Percentiles rank a stretch among this genome's conserved stretches.
Evolutionary conservation across 1,139 yeast genomes (phyloP).

Genomic region (Saccharomyces pastorianus): DNA sequence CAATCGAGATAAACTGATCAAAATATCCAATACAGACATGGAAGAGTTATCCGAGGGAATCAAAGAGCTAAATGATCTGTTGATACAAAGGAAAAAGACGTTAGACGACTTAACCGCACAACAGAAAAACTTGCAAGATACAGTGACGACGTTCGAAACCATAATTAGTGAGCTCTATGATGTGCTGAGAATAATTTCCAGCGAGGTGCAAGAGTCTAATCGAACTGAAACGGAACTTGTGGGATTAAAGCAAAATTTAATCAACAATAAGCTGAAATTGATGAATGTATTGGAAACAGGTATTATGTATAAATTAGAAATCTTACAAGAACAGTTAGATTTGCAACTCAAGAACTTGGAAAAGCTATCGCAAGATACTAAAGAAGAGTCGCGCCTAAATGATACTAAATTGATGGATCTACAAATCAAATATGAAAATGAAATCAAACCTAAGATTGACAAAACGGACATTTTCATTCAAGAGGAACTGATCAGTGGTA

Average conservation of each 20-base stretch:
- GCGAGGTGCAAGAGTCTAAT: conserved; percentile 28
- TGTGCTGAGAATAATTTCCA: conserved; percentile 23
- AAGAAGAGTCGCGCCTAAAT: conserved; percentile 9
- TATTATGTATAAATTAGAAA: conserved; percentile 18
- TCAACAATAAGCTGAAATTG: conserved; percentile 19
- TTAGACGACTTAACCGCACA: conserved; percentile 41
- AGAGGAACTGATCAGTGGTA: conserved; percentile 20
- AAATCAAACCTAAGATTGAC: conserved; percentile 20
- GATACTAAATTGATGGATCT: conserved; percentile 18
- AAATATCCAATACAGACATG: conserved; percentile 57
- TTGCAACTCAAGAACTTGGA: conserved; percentile 15
- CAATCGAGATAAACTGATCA: conserved; percentile 52
- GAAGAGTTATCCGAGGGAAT: conserved; percentile 48
- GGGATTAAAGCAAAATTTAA: conserved; percentile 22
- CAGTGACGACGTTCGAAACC: conserved; percentile 49
- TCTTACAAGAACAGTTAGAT: conserved; percentile 24
- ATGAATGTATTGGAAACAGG: conserved; percentile 18
- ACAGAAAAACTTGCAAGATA: conserved; percentile 44
- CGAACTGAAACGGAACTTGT: conserved; percentile 19
- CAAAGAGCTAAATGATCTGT: conserved; percentile 45
- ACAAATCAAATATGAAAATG: conserved; percentile 19
- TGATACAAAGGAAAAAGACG: conserved; percentile 37
- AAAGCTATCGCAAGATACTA: conserved; percentile 7
- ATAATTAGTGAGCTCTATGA: conserved; percentile 27
- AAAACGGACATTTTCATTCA: conserved; percentile 23